A percentile compares a stretch with the other conserved stretches of the same genome.
Conservation (phyloP, 1,284 basidiomycete genomes). For the Cutaneotrichosporon dermatis region DNA sequence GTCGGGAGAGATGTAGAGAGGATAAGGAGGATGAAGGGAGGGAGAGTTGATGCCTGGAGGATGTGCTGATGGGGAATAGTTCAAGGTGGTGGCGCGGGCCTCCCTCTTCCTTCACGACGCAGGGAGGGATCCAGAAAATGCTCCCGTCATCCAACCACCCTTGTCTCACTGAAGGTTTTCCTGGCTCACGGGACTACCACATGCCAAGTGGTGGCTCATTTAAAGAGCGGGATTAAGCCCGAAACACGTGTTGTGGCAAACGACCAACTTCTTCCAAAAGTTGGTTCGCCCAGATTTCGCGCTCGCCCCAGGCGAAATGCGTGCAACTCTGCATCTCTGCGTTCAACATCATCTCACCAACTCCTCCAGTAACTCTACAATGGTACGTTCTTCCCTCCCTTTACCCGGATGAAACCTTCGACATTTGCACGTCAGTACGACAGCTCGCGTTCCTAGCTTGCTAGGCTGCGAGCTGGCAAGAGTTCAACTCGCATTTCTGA, state of each 20-base stretch:
- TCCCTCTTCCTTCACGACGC: background rate
- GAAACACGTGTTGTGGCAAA: background rate
- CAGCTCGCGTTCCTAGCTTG: conserved; percentile 8
- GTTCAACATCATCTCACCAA: too few relatives aligned
- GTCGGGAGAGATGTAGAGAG: background rate
- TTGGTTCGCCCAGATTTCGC: background rate
- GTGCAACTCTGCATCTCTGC: too few relatives aligned
- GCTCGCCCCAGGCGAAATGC: too few relatives aligned
- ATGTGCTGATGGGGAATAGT: background rate
- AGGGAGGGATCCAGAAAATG: too few relatives aligned
- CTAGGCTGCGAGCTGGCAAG: conserved; percentile 20
- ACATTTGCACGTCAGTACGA: conserved; percentile 45
- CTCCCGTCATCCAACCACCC: too few relatives aligned
- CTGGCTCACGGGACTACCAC: too few relatives aligned
- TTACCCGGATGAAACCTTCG: conserved; percentile 29
- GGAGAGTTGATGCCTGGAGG: too few relatives aligned
- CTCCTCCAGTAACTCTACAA: background rate
- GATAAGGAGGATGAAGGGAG: background rate
- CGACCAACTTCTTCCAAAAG: background rate
- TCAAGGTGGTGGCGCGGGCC: too few relatives aligned
- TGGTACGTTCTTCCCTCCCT: conserved; percentile 4
- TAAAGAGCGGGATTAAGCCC: too few relatives aligned
- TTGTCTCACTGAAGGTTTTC: background rate
- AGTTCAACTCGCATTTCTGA: conserved; percentile 39
- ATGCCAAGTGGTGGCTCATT: too few relatives aligned